A percentile compares a stretch with the other conserved stretches of the same genome.
phyloP scores from a whole-genome alignment of 495 filamentous ascomycete species.

The Astrocystis sublimbata region DNA sequence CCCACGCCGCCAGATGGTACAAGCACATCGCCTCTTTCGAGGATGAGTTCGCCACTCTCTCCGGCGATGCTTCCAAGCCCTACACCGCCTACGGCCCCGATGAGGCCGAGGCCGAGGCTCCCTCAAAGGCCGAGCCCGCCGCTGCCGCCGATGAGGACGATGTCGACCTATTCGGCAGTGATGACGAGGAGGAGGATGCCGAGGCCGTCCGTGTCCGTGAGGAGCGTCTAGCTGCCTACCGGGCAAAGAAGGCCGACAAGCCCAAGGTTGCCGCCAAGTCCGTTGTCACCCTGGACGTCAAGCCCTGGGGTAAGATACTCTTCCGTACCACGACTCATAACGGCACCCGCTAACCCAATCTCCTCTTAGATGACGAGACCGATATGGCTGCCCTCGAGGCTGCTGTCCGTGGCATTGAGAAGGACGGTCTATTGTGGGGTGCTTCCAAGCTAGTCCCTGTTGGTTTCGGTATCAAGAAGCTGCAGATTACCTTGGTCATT shows the following conservation, averaged over 20 bases:
- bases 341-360: constrained; percentile 23
- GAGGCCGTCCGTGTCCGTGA: constrained; percentile 80
- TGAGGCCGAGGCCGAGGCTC: constrained; percentile 68
- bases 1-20: constrained; percentile 95
- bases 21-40: constrained; percentile 93
- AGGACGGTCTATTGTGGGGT: constrained; percentile 97
- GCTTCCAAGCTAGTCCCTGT: constrained; percentile 84
- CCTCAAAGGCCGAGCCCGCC: constrained; percentile 79
- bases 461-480: constrained; percentile 98
- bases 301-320: constrained; percentile 95
- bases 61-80: constrained; percentile 85
- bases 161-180: constrained; percentile 84
- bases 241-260: constrained; percentile 94
- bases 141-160: constrained; percentile 75
- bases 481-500: constrained; percentile 96
- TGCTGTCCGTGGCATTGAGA: constrained; percentile 81
- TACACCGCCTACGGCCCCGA: constrained; percentile 94
- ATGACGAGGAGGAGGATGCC: constrained; percentile 91
- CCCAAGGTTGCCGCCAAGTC: constrained; percentile 91
- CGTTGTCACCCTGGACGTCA: constrained; percentile 91
- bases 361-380: constrained; percentile 79
- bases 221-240: constrained; percentile 88
- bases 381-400: constrained; percentile 79
- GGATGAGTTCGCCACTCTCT: constrained; percentile 85
- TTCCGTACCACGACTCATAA: constrained; percentile 4